These are phyloP conservation scores for Vitis cinerea DNA, from an alignment of 164 flowering plant genomes.

Conservation along the genomic window DNA sequence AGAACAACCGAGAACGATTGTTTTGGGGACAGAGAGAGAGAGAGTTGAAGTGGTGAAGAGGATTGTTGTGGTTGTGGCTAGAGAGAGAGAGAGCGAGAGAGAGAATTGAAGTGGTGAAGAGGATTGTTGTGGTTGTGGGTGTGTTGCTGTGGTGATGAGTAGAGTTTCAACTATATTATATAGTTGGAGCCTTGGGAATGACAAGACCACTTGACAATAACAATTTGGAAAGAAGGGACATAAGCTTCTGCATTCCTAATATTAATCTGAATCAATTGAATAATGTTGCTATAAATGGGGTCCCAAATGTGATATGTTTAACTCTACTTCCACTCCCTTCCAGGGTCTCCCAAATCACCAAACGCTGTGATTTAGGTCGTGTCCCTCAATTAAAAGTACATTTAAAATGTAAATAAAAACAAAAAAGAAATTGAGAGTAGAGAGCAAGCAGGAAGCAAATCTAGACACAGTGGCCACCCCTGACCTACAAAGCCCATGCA, in stretches of 20 bases:
- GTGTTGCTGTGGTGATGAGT: not conserved
- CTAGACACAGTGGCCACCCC: constrained; percentile 17
- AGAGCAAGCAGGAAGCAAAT: constrained; percentile 31
- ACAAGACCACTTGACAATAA: not conserved
- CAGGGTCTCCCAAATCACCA: no score
- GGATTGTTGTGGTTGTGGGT: not conserved
- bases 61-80: not conserved
- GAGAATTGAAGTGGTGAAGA: not conserved
- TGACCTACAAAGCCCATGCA: constrained; percentile 28
- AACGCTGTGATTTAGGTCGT: not conserved
- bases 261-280: no score
- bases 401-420: not conserved
- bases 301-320: no score
- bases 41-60: not conserved
- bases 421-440: not conserved
- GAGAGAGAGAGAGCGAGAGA: not conserved
- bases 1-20: not conserved
- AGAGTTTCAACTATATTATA: not conserved
- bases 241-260: no score
- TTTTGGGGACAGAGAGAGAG: not conserved
- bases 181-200: constrained; percentile 10
- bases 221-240: no score
- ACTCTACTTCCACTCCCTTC: no score
- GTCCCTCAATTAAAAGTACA: no score
- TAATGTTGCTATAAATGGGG: no score